Percentiles rank a stretch among this genome's conserved stretches.
These are phyloP conservation scores for Scutellaria galericulata DNA, from an alignment of 257 asterid genomes.

Conservation along the genomic window DNA sequence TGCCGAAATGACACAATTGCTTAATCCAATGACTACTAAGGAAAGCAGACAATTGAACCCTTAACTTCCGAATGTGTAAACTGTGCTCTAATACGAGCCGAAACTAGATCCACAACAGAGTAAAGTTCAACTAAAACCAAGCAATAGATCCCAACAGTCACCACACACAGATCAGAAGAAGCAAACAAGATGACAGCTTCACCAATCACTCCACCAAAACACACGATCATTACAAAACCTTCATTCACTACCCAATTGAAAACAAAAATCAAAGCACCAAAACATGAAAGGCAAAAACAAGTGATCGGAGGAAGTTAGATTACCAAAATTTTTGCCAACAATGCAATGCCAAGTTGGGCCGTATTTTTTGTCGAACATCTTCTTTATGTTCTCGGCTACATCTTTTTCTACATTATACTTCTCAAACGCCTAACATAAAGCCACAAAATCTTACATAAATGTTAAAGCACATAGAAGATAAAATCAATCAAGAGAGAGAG, in stretches of 20 bases:
- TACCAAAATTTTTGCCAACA: slow-evolving; percentile 99
- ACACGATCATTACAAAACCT: background rate
- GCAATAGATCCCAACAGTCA: slow-evolving; percentile 10
- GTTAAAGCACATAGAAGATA: background rate
- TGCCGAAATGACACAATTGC: background rate
- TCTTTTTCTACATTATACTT: slow-evolving; percentile 87
- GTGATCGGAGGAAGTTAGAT: slow-evolving; percentile 3
- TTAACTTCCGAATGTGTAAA: slow-evolving; percentile 3
- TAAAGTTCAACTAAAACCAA: slow-evolving; percentile 3
- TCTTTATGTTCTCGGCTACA: slow-evolving; percentile 94
- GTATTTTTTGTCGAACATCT: slow-evolving; percentile 85
- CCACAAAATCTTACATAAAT: background rate
- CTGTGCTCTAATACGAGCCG: slow-evolving; percentile 13
- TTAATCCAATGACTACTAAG: background rate
- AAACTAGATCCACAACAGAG: slow-evolving; percentile 30
- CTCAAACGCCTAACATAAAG: slow-evolving; percentile 77
- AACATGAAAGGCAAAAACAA: background rate
- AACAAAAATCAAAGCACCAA: slow-evolving; percentile 12
- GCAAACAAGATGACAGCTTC: slow-evolving; percentile 6
- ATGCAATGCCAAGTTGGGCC: slow-evolving; percentile 99
- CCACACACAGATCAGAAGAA: slow-evolving; percentile 16
- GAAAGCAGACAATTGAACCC: background rate
- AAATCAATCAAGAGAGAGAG: slow-evolving; percentile 18
- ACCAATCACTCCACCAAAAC: background rate
- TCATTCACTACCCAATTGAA: slow-evolving; percentile 12